These are phyloP conservation scores for Trifolium repens DNA, from an alignment of 306 rosid species.

Conservation along the genomic window DNA sequence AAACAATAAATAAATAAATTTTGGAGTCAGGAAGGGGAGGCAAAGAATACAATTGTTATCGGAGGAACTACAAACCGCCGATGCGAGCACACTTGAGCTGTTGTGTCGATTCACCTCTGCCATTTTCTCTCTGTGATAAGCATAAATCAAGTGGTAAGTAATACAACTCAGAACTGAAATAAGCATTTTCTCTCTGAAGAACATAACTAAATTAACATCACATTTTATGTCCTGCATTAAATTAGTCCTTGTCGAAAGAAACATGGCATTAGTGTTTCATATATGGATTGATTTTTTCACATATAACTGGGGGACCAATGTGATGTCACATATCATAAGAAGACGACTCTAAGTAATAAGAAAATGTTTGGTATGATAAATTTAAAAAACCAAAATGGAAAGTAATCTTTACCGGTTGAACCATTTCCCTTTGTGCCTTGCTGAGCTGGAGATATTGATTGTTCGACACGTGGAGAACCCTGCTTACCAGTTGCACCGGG, in stretches of 20 bases:
- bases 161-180: neutral
- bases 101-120: slow-evolving; percentile 65
- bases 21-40: slow-evolving; percentile 13
- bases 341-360: neutral
- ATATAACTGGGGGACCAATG: slow-evolving; percentile 2
- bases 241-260: slow-evolving; percentile 8
- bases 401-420: slow-evolving; percentile 36
- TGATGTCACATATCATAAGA: slow-evolving; percentile 3
- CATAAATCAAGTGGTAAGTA: slow-evolving; percentile 41
- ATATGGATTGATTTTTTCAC: neutral
- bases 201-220: too few species aligned
- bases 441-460: slow-evolving; percentile 69
- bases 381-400: neutral
- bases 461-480: slow-evolving; percentile 82
- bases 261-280: neutral
- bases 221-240: neutral
- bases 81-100: slow-evolving; percentile 31
- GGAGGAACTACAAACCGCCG: slow-evolving; percentile 39
- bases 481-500: slow-evolving; percentile 84
- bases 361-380: neutral
- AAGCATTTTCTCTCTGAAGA: too few species aligned
- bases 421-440: slow-evolving; percentile 64
- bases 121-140: slow-evolving; percentile 78
- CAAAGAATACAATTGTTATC: slow-evolving; percentile 43
- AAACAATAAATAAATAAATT: slow-evolving; percentile 19